phyloP scores from a whole-genome alignment of 208 protist genomes.

The Trypanosoma caninum region DNA sequence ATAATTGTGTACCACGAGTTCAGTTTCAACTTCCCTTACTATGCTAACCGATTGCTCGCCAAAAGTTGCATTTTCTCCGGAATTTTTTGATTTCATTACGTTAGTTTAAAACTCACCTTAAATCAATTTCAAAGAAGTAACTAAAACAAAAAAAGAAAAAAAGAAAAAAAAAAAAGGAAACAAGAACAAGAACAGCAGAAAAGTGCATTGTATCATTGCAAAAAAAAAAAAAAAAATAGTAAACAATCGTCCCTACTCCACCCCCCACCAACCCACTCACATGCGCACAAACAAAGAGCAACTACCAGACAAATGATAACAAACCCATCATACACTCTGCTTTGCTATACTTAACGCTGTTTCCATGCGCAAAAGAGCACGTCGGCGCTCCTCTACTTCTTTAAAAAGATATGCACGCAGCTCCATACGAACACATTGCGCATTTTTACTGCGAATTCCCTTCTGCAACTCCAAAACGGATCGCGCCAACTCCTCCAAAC shows the following conservation, averaged over 20 bases:
- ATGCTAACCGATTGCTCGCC: too few species aligned
- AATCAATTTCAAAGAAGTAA: too few species aligned
- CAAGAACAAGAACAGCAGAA: background rate
- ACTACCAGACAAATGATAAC: too few species aligned
- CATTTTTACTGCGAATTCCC: conserved; percentile 65
- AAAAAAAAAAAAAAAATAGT: too few species aligned
- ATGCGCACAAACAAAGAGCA: too few species aligned
- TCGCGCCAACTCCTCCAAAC: conserved; percentile 1
- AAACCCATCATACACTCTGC: conserved; percentile 10
- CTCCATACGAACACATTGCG: conserved; percentile 47
- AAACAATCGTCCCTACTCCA: too few species aligned
- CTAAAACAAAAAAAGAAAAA: background rate
- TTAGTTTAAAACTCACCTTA: too few species aligned
- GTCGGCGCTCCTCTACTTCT: conserved; percentile 42
- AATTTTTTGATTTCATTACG: too few species aligned
- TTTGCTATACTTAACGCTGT: conserved; percentile 31
- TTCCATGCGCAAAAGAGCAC: conserved; percentile 45
- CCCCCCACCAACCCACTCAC: too few species aligned
- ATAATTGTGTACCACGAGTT: conserved; percentile 16
- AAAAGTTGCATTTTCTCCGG: too few species aligned
- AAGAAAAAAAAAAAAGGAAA: background rate
- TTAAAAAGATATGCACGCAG: conserved; percentile 42
- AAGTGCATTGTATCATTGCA: too few species aligned
- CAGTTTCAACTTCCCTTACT: too few species aligned
- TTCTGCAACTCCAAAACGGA: conserved; percentile 37